These are phyloP conservation scores for Ceratobasidium sp. DNA, from an alignment of 1,284 basidiomycete species.

Conservation along the genomic window DNA sequence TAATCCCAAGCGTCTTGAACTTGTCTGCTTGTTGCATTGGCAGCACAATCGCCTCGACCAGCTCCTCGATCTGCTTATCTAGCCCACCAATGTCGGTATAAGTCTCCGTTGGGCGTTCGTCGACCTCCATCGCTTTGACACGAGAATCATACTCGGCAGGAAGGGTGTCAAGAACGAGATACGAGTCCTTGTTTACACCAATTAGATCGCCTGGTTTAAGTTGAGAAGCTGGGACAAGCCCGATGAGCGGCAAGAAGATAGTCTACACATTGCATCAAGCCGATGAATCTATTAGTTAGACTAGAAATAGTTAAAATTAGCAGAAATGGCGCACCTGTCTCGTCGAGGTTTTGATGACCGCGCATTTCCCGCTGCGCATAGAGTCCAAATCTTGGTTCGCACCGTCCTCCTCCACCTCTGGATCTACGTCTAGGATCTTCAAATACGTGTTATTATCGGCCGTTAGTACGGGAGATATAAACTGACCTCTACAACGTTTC, in stretches of 20 bases:
- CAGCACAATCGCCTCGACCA: slow-evolving; percentile 82
- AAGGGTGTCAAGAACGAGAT: slow-evolving; percentile 91
- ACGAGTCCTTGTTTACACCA: slow-evolving; percentile 99
- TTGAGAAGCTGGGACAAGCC: slow-evolving; percentile 91
- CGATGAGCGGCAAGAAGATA: slow-evolving; percentile 97
- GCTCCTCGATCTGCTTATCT: slow-evolving; percentile 85
- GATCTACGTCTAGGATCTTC: slow-evolving; percentile 94
- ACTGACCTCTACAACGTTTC: slow-evolving; percentile 93
- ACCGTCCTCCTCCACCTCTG: slow-evolving; percentile 91
- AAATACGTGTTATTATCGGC: not conserved
- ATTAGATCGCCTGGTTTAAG: slow-evolving; percentile 94
- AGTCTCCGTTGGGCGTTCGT: slow-evolving; percentile 80
- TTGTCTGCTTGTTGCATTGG: slow-evolving; percentile 85
- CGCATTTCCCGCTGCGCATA: slow-evolving; percentile 95
- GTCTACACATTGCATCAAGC: slow-evolving; percentile 62
- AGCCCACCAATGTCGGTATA: slow-evolving; percentile 84
- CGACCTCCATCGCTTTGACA: slow-evolving; percentile 94
- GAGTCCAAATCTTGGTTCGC: slow-evolving; percentile 94
- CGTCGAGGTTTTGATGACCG: slow-evolving; percentile 98
- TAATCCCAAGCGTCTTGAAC: slow-evolving; percentile 85
- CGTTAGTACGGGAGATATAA: not conserved
- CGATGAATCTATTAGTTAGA: not conserved
- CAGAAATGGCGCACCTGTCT: slow-evolving; percentile 65
- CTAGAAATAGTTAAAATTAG: not conserved
- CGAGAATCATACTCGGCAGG: slow-evolving; percentile 81